Evolutionary conservation across 2,329 filamentous ascomycete genomes (phyloP).

Genomic region (Trichoderma pleuroti): DNA sequence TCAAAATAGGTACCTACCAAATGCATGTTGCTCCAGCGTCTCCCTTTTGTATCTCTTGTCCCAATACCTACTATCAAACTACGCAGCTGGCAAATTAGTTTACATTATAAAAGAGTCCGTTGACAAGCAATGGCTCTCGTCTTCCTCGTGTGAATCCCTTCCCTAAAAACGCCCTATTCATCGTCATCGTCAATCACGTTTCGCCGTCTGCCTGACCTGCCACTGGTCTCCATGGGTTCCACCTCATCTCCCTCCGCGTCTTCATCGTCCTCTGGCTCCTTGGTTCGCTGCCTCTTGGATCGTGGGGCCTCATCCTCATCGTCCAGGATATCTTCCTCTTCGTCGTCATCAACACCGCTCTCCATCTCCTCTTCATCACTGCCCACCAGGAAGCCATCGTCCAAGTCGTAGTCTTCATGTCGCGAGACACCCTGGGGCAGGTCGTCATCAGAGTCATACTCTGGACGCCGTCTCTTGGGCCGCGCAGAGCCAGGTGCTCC

Average conservation of each 20-base stretch:
- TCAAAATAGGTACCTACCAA: neutral
- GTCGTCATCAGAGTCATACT: conserved; percentile 77
- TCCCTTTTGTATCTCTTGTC: neutral
- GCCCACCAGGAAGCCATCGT: conserved; percentile 72
- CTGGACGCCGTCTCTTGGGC: conserved; percentile 53
- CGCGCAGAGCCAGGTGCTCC: conserved; percentile 48
- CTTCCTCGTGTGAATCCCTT: neutral
- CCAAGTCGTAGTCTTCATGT: conserved; percentile 74
- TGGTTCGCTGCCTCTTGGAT: conserved; percentile 50
- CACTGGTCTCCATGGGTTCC: conserved; percentile 41
- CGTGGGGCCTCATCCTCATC: conserved; percentile 50
- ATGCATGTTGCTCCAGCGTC: neutral
- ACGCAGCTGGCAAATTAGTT: neutral
- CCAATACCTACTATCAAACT: neutral
- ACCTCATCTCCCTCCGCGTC: conserved; percentile 56
- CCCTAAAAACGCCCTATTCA: neutral
- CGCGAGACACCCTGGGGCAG: conserved; percentile 57
- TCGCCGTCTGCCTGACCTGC: conserved; percentile 48
- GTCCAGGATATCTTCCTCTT: conserved; percentile 57
- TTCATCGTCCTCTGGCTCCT: conserved; percentile 48
- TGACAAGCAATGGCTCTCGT: neutral
- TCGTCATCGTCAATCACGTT: conserved; percentile 60
- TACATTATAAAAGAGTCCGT: neutral
- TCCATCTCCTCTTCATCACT: conserved; percentile 69
- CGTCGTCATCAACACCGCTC: conserved; percentile 61